Conservation (phyloP, 495 filamentous ascomycete species). For the Hyaloscypha hepaticicola region DNA sequence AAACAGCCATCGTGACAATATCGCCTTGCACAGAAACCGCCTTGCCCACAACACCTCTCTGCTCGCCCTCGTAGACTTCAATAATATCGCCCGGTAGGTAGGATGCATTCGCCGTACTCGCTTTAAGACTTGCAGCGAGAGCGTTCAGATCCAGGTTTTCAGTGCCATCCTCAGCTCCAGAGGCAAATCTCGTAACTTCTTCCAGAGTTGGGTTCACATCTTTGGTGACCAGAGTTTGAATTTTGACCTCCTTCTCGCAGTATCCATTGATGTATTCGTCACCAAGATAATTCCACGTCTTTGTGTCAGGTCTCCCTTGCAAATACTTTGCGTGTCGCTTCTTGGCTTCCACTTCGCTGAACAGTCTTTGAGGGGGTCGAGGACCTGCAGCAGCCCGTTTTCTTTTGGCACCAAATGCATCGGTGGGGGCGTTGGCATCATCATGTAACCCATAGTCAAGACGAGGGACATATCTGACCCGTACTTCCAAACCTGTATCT, state of each 20-base stretch:
- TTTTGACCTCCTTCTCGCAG: conserved; percentile 89
- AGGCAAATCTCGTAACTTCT: conserved; percentile 92
- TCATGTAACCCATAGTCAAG: conserved; percentile 89
- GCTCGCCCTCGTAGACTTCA: conserved; percentile 94
- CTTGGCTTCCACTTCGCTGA: conserved; percentile 90
- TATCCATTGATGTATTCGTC: conserved; percentile 93
- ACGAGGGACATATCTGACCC: conserved; percentile 82
- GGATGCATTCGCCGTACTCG: conserved; percentile 67
- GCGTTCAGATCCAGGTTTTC: conserved; percentile 91
- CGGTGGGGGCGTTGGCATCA: conserved; percentile 60
- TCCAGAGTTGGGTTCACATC: conserved; percentile 92
- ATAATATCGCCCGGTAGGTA: conserved; percentile 92
- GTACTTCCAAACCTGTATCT: conserved; percentile 84
- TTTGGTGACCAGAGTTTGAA: conserved; percentile 76
- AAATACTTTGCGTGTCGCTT: conserved; percentile 80
- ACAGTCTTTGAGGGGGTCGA: conserved; percentile 86
- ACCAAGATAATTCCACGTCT: conserved; percentile 77
- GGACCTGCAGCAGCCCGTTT: conserved; percentile 65
- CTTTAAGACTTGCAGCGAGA: conserved; percentile 81
- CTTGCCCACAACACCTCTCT: conserved; percentile 84
- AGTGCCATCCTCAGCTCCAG: conserved; percentile 82
- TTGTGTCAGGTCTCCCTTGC: conserved; percentile 57
- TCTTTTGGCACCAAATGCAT: conserved; percentile 57
- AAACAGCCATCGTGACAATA: conserved; percentile 88
- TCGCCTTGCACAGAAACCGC: conserved; percentile 85